phyloP scores from a whole-genome alignment of 441 rosid species.

The Brassica hybrid region DNA sequence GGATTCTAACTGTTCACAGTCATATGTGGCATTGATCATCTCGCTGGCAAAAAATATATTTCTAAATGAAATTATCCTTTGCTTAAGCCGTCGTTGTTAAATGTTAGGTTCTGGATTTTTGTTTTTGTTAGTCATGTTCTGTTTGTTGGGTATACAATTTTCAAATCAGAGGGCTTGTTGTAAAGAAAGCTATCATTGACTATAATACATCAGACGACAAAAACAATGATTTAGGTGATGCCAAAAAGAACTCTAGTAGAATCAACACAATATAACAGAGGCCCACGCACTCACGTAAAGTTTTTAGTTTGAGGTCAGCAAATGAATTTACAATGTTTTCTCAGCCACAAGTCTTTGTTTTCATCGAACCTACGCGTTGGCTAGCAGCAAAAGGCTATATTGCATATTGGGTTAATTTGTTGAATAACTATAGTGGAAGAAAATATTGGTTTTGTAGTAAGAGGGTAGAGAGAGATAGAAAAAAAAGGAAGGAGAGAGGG shows the following conservation, averaged over 20 bases:
- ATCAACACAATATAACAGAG: too few species aligned
- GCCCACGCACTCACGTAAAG: too few species aligned
- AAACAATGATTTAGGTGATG: background rate
- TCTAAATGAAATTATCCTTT: background rate
- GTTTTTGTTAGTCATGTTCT: background rate
- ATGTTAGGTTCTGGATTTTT: background rate
- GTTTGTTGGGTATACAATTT: background rate
- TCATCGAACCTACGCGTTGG: background rate
- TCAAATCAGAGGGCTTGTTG: background rate
- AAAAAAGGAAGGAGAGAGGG: too few species aligned
- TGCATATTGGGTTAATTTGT: background rate
- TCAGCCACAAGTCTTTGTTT: too few species aligned
- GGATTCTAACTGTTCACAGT: background rate
- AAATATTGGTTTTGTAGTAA: too few species aligned
- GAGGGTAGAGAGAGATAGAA: too few species aligned
- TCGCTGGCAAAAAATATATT: background rate
- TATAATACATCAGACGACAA: background rate
- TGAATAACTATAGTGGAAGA: too few species aligned
- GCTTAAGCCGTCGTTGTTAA: background rate
- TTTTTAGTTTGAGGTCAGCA: too few species aligned
- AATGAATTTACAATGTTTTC: too few species aligned
- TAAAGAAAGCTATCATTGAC: background rate
- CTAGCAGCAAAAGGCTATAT: background rate
- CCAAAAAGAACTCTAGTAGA: too few species aligned
- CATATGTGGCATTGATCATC: background rate